Evolutionary conservation across 371 early-diverging fungal genomes (phyloP), one percentile per base, ranked within the genome.

Genomic region (Circinella minor): DNA sequence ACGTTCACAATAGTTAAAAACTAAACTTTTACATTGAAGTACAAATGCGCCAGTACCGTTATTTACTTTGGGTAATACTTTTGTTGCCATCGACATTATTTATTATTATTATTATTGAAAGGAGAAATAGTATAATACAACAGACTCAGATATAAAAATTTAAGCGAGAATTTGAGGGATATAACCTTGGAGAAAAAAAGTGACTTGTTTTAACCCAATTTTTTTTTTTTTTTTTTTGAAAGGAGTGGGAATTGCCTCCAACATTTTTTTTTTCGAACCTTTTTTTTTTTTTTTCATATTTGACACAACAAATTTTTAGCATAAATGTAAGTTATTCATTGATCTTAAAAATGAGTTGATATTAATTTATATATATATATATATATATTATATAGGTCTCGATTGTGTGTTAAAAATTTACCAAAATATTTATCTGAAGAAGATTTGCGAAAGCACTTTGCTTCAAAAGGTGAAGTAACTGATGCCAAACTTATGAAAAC

Each of bases 401-500:
- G 89, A 49, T 68, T 98, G 17, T 92, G 96, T 72, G 94, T 98
- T 66, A 97, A 96, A 76, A 96, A 96, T 80, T 85, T 98, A 37
- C 99, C 99, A 49, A 94, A 94, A 76, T 87, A 95, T 73, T 80
- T 94, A 47, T 89, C 91, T 13, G 91, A 92, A 51, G 94, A 95
- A 49, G 87, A 95, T 68, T 87, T 98, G 73, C 86, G 90, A 54
- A 91, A 91, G 67, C 96, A 96, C 77, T 98, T 98, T 79, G 84
- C 89, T 54, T 72, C 85, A 36, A 90, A 91, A 66, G 96, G 95
- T 60, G 89, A 93, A 74, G 87, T 98, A 15, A 98, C 99, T 0
- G 99, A 98, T 76, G 92, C 89, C 49, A 95, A 94, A 81, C 87
- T 98, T 15, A 93, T 94, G 74, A 87, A 89, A 65, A 94, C 93